Base-by-base conservation (phyloP, 176 grass and related monocot species). In the Luzula sylvatica region DNA sequence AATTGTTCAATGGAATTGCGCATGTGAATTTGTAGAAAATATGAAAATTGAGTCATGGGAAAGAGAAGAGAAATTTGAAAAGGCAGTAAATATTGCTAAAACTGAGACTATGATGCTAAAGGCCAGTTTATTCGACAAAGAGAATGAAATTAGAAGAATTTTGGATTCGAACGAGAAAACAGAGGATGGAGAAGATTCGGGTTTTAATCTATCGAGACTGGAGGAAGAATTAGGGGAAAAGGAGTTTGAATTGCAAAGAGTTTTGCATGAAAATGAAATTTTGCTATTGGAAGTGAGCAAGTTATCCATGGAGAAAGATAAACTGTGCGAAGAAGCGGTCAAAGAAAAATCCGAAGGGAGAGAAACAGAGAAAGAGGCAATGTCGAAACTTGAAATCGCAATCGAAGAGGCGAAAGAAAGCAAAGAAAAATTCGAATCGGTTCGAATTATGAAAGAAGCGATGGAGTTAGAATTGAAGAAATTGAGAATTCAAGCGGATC, bases 401-500 rank as follows among this genome's bases (percentile, higher is more conserved):
- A 44, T 56, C 3, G 53, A 55, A 21, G 56, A 63, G 20, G 65
- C 72, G 0, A 52, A 65, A 2, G 65, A 72, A 65, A 54, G 20
- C 55, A 49, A 61, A 49, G 35, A 77, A 58, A 28, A 72, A 68
- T 21, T 80, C 22, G 1, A 61, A 21, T 66, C 60, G 8, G 71
- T 58, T 46, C 26, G 47, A 20, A 73, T 47, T 15, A 67, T 40
- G 46, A 92, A 92, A 44, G 58, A 22, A 25, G 93, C 74, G 22
- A 83, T 77, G 69, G 93, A 92, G 24, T 47, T 66, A 8, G 93
- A 98, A 65, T 52, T 98, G 56, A 79, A 75, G 53, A 87, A 61
- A 22, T 68, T 98, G 51, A 76, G 76, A 50, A 76, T 98, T 72
- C 93, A 98, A 65, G 93, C 93, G 24, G 93, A 98, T 62, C 93